Evolutionary conservation across 2,329 filamentous ascomycete species (phyloP).

Genomic region (Diaporthe sp.): DNA sequence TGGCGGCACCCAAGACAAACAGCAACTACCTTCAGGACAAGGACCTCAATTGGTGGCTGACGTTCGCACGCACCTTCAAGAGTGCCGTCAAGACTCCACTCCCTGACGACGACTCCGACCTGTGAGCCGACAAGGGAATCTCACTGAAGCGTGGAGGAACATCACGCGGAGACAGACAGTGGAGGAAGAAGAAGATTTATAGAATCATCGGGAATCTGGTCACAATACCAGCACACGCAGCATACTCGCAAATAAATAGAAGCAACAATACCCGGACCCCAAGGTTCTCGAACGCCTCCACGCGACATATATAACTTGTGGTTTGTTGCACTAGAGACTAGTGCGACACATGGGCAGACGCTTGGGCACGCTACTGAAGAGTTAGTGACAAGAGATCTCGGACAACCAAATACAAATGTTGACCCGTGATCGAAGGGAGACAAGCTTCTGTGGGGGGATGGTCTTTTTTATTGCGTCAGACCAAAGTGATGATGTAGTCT

Average conservation of each 20-base stretch:
- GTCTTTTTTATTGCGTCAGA: background rate
- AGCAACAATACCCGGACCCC: background rate
- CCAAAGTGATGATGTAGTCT: background rate
- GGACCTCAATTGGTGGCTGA: conserved; percentile 26
- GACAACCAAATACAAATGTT: background rate
- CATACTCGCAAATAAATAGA: background rate
- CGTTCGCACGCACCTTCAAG: conserved; percentile 19
- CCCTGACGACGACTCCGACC: background rate
- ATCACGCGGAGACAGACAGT: rapidly evolving
- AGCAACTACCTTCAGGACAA: background rate
- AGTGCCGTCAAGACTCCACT: conserved; percentile 15
- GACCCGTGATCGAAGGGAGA: background rate
- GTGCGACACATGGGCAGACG: background rate
- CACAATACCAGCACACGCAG: too few relatives aligned
- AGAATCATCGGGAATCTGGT: background rate
- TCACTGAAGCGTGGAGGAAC: too few relatives aligned
- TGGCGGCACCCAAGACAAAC: background rate
- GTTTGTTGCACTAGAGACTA: background rate
- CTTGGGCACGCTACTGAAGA: background rate
- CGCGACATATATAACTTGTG: background rate
- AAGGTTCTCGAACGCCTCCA: background rate
- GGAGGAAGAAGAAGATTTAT: background rate
- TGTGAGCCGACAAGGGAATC: background rate
- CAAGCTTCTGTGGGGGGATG: background rate
- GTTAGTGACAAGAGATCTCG: background rate